A percentile compares a stretch with the other conserved stretches of the same genome.
phyloP scores from a whole-genome alignment of 805 yeast species.

The Metschnikowia similis region DNA sequence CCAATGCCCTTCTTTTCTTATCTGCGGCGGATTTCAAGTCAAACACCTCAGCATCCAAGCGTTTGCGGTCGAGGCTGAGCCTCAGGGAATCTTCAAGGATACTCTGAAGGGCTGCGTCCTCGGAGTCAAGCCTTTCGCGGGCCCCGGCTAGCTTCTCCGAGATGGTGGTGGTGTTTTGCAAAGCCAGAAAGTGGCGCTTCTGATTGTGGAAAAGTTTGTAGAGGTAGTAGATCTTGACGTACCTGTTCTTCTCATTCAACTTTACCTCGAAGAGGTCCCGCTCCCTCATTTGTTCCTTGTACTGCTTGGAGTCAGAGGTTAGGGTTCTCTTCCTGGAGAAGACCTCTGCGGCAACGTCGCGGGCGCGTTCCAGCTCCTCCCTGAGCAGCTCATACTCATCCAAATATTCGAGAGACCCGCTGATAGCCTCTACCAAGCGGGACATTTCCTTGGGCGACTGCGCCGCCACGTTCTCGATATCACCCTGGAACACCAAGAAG shows the following conservation, averaged over 20 bases:
- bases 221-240: constrained; percentile 49
- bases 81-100: constrained; percentile 43
- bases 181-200: constrained; percentile 31
- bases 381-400: constrained; percentile 62
- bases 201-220: constrained; percentile 66
- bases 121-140: constrained; percentile 24
- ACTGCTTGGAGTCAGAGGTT: constrained; percentile 71
- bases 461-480: constrained; percentile 88
- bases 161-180: constrained; percentile 25
- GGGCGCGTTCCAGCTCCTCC: constrained; percentile 63
- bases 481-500: constrained; percentile 94
- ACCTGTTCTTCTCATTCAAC: constrained; percentile 43
- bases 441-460: constrained; percentile 78
- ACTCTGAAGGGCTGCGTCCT: constrained; percentile 24
- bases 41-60: constrained; percentile 34
- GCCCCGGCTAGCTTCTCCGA: constrained; percentile 8
- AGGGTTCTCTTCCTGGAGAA: constrained; percentile 66
- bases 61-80: constrained; percentile 39
- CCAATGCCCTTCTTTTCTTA: constrained; percentile 42
- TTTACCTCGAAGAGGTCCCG: constrained; percentile 62
- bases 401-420: constrained; percentile 70
- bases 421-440: constrained; percentile 69
- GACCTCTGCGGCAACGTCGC: constrained; percentile 57
- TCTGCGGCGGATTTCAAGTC: constrained; percentile 41
- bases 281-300: constrained; percentile 70